phyloP scores from a whole-genome alignment of 2,329 filamentous ascomycete species.

The Biscogniauxia mediterranea region DNA sequence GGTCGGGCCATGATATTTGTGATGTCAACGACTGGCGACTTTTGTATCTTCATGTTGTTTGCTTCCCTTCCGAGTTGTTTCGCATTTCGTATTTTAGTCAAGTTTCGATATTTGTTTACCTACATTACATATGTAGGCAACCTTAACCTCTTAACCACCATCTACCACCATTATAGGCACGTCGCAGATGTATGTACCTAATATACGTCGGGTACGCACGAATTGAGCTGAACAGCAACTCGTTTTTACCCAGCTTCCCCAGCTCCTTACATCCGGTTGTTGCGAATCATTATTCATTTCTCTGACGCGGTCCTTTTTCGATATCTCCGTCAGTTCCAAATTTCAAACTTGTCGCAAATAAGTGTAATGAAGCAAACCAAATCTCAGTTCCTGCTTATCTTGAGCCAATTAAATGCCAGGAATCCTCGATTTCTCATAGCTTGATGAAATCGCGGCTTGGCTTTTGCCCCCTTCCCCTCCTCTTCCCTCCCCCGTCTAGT shows the following conservation, averaged over 20 bases:
- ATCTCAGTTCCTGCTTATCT: neutral
- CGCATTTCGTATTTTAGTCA: neutral
- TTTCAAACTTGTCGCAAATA: neutral
- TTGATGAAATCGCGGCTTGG: conserved; percentile 2
- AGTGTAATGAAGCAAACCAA: neutral
- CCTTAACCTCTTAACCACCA: too few relatives aligned
- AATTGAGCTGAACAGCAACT: too few relatives aligned
- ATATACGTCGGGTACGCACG: too few relatives aligned
- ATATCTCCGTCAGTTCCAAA: neutral
- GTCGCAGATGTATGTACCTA: too few relatives aligned
- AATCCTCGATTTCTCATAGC: conserved; percentile 1
- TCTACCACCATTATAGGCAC: too few relatives aligned
- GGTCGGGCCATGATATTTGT: neutral
- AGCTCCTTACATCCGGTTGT: neutral
- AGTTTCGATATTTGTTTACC: too few relatives aligned
- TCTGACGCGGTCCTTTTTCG: neutral
- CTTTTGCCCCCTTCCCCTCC: neutral
- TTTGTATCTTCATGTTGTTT: neutral
- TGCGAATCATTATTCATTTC: neutral
- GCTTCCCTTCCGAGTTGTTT: too few relatives aligned
- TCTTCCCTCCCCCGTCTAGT: neutral
- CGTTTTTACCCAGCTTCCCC: neutral
- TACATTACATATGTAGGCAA: too few relatives aligned
- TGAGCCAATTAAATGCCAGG: neutral
- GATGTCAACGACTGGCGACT: neutral